Evolutionary conservation across 2,329 filamentous ascomycete genomes (phyloP), one percentile per base, ranked within the genome.

Genomic region (Stemphylium beticola): DNA sequence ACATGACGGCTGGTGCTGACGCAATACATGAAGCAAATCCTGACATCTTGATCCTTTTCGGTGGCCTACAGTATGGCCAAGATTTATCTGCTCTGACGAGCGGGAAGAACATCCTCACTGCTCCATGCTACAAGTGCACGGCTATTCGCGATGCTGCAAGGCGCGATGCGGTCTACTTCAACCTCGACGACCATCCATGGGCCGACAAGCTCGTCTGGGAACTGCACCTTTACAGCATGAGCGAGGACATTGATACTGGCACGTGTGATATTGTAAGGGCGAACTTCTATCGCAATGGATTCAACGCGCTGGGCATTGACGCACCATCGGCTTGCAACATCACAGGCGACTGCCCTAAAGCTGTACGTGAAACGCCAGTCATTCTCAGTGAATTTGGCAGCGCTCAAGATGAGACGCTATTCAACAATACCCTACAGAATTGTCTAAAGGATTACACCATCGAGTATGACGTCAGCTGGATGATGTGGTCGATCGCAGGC

Each of bases 181-280:
- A 81, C 54, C 71, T 82, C 7, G 76, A 69, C 39, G 67, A 66
- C 34, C 74, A 82, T 62, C 65, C 79, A 7, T 83, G 80, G 79
- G 75, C 76, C 1, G 66, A 82, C 71, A 86, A 86, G 71, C 77
- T 83, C 61, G 82, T 86, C 11, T 86, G 83, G 83, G 84, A 87
- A 72, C 79, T 83, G 65, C 84, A 87, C 72, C 78, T 80, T 26
- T 87, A 86, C 76, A 76, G 75, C 54, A 71, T 72, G 67, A 68
- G 64, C 57, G 67, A 70, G 51, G 67, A 72, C 52, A 48, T 69
- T n/a, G 68, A 77, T 67, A 81, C 79, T 1, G 80, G 77, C 2
- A 77, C 71, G 12, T 83, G 81, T 66, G 72, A 74, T 14, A 74
- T 80, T 51, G 78, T 82, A 68, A 74, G 81, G 68, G 80, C 80